A percentile compares a stretch with the other conserved stretches of the same genome.
Conservation (phyloP, 768 basidiomycete genomes). For the Chalciporus piperatus region DNA sequence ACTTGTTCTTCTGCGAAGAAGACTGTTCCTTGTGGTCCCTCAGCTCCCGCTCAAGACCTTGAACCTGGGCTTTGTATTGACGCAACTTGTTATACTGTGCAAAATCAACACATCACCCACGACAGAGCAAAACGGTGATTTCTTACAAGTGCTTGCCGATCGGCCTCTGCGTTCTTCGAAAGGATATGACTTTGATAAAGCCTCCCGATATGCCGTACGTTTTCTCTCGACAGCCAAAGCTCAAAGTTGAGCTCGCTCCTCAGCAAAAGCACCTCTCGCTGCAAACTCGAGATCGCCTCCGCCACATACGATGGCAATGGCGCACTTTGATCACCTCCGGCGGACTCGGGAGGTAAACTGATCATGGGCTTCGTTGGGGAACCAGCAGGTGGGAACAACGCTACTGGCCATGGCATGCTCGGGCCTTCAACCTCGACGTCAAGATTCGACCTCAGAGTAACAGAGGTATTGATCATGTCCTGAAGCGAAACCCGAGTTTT, state of each 20-base stretch:
- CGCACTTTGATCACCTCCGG: conserved; percentile 4
- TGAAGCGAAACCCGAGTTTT: conserved; percentile 56
- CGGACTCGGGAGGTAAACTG: conserved; percentile 19
- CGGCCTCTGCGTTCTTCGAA: conserved; percentile 72
- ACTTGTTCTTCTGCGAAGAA: conserved; percentile 69
- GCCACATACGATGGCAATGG: conserved; percentile 48
- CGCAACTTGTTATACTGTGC: conserved; percentile 77
- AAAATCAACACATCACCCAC: conserved; percentile 6
- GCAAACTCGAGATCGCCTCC: conserved; percentile 67
- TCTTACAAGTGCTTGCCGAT: conserved; percentile 77
- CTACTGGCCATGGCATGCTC: conserved; percentile 48
- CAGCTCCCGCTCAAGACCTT: conserved; percentile 63
- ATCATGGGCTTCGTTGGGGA: conserved; percentile 24
- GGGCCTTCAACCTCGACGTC: conserved; percentile 60
- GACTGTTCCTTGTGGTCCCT: conserved; percentile 73
- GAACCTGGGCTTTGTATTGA: conserved; percentile 69
- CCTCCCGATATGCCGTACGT: conserved; percentile 78
- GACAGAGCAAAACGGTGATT: background rate
- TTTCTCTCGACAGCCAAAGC: conserved; percentile 78
- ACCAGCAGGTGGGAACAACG: conserved; percentile 38
- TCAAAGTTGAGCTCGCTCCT: conserved; percentile 85
- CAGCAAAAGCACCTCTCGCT: conserved; percentile 71
- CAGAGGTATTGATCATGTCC: conserved; percentile 70
- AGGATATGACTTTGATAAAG: conserved; percentile 72
- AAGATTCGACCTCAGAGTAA: conserved; percentile 68